Conservation (phyloP, 129 eudicot genomes). For the Gnaphalium uliginosum region DNA sequence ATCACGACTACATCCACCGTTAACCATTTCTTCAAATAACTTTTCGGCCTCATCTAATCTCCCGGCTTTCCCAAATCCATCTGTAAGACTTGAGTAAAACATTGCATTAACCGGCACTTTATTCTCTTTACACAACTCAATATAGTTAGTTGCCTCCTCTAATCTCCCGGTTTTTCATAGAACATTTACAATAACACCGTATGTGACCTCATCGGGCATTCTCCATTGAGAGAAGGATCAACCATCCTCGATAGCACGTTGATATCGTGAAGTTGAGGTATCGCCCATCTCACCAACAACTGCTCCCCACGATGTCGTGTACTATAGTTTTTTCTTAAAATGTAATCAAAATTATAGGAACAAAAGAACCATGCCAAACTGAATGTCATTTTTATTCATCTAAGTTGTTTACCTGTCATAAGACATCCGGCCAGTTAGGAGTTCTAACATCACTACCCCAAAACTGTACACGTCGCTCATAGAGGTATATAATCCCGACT, state of each 20-base stretch:
- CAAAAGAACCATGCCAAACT: slow-evolving; percentile 14
- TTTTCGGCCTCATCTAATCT: slow-evolving; percentile 68
- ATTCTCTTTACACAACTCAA: slow-evolving; percentile 53
- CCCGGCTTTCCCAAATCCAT: slow-evolving; percentile 89
- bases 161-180: slow-evolving; percentile 81
- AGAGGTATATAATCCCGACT: slow-evolving; percentile 74
- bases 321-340: slow-evolving; percentile 29
- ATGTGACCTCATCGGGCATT: slow-evolving; percentile 84
- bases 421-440: slow-evolving; percentile 87
- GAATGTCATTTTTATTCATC: background rate
- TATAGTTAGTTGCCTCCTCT: slow-evolving; percentile 66
- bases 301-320: slow-evolving; percentile 84
- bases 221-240: slow-evolving; percentile 81
- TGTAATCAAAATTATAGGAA: background rate
- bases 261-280: slow-evolving; percentile 88
- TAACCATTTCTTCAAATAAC: slow-evolving; percentile 76
- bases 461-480: slow-evolving; percentile 95
- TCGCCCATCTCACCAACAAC: slow-evolving; percentile 88
- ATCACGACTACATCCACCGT: slow-evolving; percentile 71
- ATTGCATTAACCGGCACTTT: slow-evolving; percentile 55
- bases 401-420: slow-evolving; percentile 68
- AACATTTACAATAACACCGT: slow-evolving; percentile 81
- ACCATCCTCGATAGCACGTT: slow-evolving; percentile 87
- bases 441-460: slow-evolving; percentile 95
- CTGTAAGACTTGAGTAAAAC: slow-evolving; percentile 80